phyloP scores from a whole-genome alignment of 2,329 filamentous ascomycete genomes.

The Stachybotrys echinatus region DNA sequence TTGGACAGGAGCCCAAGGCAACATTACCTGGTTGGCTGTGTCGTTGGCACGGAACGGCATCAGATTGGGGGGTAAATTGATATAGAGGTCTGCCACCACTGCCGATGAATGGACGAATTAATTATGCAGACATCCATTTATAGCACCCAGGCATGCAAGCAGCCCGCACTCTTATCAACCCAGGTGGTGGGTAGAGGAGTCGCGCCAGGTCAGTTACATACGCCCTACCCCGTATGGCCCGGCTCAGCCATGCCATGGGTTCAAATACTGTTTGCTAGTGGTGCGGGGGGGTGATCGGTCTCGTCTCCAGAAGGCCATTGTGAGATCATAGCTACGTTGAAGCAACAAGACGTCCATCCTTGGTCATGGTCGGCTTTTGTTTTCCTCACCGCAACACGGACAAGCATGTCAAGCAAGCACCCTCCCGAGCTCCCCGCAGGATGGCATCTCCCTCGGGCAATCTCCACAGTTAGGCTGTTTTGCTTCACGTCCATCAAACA shows the following conservation, averaged over 20 bases:
- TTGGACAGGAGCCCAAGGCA: too few relatives aligned
- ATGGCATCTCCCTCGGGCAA: neutral
- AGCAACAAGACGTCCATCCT: too few relatives aligned
- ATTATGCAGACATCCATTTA: neutral
- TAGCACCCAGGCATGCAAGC: neutral
- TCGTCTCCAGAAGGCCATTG: too few relatives aligned
- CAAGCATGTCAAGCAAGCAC: too few relatives aligned
- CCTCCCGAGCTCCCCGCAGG: neutral
- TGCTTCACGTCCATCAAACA: neutral
- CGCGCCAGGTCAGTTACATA: too few relatives aligned
- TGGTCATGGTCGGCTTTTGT: neutral
- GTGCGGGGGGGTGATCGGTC: neutral
- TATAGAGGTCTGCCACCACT: neutral
- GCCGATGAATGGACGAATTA: neutral
- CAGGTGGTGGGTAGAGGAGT: neutral
- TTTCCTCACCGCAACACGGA: neutral
- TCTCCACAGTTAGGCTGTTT: neutral
- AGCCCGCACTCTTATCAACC: neutral
- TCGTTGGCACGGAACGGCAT: too few relatives aligned
- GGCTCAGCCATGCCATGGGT: too few relatives aligned
- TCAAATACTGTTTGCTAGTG: too few relatives aligned
- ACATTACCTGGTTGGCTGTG: too few relatives aligned
- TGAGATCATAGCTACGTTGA: too few relatives aligned
- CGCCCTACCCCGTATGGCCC: too few relatives aligned
- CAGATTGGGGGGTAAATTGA: neutral